Conservation (phyloP, 768 basidiomycete species). For the Panus rudis region DNA sequence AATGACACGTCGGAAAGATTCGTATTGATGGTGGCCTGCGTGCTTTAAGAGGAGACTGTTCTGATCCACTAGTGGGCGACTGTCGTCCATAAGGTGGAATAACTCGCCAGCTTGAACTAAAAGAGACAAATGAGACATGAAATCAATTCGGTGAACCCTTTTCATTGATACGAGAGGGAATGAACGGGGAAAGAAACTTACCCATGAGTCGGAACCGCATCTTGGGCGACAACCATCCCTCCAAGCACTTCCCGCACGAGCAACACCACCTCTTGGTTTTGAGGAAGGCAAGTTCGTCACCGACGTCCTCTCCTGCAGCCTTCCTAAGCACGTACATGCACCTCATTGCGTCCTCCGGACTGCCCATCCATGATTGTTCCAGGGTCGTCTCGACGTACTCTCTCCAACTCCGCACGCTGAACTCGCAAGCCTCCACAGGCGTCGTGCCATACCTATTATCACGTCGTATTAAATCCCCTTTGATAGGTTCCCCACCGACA, state of each 20-base stretch:
- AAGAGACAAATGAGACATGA: too few species aligned
- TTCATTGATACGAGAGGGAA: too few species aligned
- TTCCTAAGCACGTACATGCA: slow-evolving; percentile 4
- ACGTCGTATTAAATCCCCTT: slow-evolving; percentile 1
- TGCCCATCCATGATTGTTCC: background rate
- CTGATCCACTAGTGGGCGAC: too few species aligned
- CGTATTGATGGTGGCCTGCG: too few species aligned
- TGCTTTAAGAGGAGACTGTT: too few species aligned
- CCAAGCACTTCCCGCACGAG: slow-evolving; percentile 6
- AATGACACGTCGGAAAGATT: too few species aligned
- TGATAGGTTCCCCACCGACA: background rate
- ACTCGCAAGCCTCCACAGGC: slow-evolving; percentile 9
- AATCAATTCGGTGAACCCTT: too few species aligned
- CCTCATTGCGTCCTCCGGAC: background rate
- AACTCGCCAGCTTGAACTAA: too few species aligned
- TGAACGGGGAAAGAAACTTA: too few species aligned
- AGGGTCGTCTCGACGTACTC: slow-evolving; percentile 1
- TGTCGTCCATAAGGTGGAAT: too few species aligned
- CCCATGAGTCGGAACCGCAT: slow-evolving; percentile 11
- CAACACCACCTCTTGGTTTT: slow-evolving; percentile 1
- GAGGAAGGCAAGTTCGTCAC: background rate
- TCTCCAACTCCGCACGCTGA: slow-evolving; percentile 1
- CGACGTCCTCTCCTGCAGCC: slow-evolving; percentile 4
- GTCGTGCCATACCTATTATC: slow-evolving; percentile 7
- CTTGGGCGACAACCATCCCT: slow-evolving; percentile 10